phyloP scores from a whole-genome alignment of 176 grass and related monocot genomes.

The Musa itinerans region DNA sequence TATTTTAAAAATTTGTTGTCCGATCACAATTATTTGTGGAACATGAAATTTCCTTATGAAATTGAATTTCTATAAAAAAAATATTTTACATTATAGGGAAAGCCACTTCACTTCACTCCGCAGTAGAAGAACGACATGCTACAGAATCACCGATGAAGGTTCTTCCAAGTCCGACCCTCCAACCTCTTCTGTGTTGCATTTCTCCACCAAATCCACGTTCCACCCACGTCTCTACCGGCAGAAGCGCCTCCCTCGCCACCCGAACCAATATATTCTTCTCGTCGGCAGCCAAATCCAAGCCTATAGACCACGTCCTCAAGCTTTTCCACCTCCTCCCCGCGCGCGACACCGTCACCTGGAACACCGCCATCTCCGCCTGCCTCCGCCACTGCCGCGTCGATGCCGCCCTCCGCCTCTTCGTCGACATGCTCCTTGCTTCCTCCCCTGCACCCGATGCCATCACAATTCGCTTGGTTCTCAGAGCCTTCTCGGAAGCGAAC shows the following conservation, averaged over 20 bases:
- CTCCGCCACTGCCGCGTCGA: conserved; percentile 15
- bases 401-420: conserved; percentile 22
- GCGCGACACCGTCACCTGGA: conserved; percentile 36
- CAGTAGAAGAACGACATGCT: too few relatives aligned
- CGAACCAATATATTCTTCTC: conserved; percentile 29
- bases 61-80: too few relatives aligned
- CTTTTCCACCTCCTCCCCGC: conserved; percentile 34
- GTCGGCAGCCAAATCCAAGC: conserved; percentile 18
- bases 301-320: conserved; percentile 16
- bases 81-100: too few relatives aligned
- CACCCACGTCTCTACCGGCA: neutral
- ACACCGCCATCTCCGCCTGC: conserved; percentile 35
- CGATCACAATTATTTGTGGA: too few relatives aligned
- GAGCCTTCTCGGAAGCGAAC: neutral
- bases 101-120: too few relatives aligned
- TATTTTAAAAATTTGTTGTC: too few relatives aligned
- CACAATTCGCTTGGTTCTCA: conserved; percentile 28
- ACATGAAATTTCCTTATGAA: too few relatives aligned
- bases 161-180: neutral
- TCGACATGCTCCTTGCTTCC: conserved; percentile 23
- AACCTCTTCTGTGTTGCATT: neutral
- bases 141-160: too few relatives aligned
- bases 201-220: neutral
- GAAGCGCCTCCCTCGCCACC: neutral
- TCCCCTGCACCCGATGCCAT: conserved; percentile 14